Evolutionary conservation across 495 filamentous ascomycete genomes (phyloP).

Genomic region (Neurospora pannonica): DNA sequence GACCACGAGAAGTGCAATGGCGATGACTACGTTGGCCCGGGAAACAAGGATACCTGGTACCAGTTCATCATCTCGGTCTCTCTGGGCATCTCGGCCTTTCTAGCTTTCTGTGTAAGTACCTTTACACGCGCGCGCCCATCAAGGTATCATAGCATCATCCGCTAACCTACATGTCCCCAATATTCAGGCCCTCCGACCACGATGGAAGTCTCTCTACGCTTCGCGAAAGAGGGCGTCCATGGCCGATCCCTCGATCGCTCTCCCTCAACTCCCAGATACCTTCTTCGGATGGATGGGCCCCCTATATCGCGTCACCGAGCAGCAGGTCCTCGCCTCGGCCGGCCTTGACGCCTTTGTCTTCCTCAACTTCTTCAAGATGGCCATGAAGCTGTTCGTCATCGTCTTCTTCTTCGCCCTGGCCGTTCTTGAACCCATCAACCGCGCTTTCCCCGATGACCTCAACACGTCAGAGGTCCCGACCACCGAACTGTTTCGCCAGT

Average conservation of each 20-base stretch:
- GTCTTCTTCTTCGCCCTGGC: constrained; percentile 71
- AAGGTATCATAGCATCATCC: neutral
- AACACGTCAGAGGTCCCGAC: constrained; percentile 2
- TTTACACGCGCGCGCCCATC: neutral
- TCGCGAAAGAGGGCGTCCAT: constrained; percentile 61
- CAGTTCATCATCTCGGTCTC: constrained; percentile 44
- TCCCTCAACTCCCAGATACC: constrained; percentile 76
- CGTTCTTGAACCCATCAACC: constrained; percentile 80
- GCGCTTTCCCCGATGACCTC: constrained; percentile 36
- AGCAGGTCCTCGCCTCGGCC: constrained; percentile 81
- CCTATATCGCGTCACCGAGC: constrained; percentile 79
- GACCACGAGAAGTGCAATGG: constrained; percentile 19
- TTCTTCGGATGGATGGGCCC: constrained; percentile 92
- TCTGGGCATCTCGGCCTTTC: constrained; percentile 41
- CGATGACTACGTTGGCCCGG: constrained; percentile 22
- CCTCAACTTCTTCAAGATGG: constrained; percentile 87
- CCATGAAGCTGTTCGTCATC: constrained; percentile 68
- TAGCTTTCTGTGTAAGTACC: constrained; percentile 42
- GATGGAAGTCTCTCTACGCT: constrained; percentile 89
- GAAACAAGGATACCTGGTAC: constrained; percentile 35
- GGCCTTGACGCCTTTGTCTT: constrained; percentile 96
- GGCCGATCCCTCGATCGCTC: constrained; percentile 51
- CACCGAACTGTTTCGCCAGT: constrained; percentile 6
- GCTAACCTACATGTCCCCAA: neutral
- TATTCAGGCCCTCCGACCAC: constrained; percentile 61